Evolutionary conservation across 139 green algal genomes (phyloP), one percentile per base, ranked within the genome.

Genomic region (Micromonas commoda): DNA sequence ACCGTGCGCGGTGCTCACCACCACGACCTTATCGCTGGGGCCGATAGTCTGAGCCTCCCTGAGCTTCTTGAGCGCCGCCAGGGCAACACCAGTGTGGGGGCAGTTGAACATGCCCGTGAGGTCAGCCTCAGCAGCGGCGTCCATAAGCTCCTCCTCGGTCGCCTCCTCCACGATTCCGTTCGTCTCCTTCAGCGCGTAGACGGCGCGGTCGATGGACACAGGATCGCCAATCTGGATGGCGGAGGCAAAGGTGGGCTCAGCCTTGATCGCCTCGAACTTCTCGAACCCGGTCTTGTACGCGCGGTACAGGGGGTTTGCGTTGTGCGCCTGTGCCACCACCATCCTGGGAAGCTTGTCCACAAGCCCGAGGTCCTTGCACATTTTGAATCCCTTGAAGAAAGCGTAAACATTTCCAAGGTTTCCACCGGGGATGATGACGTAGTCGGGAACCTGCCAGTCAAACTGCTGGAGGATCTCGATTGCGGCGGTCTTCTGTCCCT

Each of bases 401-500:
- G 96, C 96, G 83, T 99, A 99, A 65, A 99, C 91, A 91, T 99
- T 99, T 81, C 96, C 96, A 35, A 99, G 88, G 90, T 99, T 99
- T 80, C 96, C 95, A 73, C 94, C 92, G 1, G 93, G 92, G 80
- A 98, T 97, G 88, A 98, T 94, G 23, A 98, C 87, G 93, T 92
- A 97, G 85, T 97, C 92, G 21, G 93, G 93, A 31, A 98, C 95
- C 83, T 97, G 82, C 96, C 96, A 99, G 88, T 98, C 87, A 76
- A 99, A 99, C 90, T 99, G 96, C 89, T 99, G 96, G 79, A 93
- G 85, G 82, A 99, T 99, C 90, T 99, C 96, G 71, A 99, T 97
- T 34, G 96, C 96, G 23, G 96, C 96, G 51, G 96, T 99, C 88
- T 99, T 99, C 88, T 99, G 96, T 5, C 96, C 96, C 86, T 99